Percentiles rank a stretch among this genome's conserved stretches.
These are phyloP conservation scores for Claviceps pazoutovae DNA, from an alignment of 2,329 filamentous ascomycete species.

Conservation along the genomic window DNA sequence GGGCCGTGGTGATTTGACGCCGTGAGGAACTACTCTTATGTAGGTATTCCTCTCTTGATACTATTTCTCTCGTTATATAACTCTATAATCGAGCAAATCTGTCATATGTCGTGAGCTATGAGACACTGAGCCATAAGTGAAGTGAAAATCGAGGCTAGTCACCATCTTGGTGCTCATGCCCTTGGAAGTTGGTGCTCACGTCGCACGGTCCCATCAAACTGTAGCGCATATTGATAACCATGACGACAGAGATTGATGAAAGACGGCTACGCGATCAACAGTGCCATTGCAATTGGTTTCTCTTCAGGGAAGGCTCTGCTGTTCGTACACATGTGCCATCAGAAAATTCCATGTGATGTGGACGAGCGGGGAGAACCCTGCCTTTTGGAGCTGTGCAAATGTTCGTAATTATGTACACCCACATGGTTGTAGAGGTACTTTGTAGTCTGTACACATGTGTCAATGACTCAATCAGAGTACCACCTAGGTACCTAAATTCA, in stretches of 20 bases:
- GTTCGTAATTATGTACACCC: no score
- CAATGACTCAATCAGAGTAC: no score
- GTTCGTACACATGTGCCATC: background rate
- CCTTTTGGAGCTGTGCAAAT: no score
- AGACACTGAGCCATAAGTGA: background rate
- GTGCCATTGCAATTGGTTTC: no score
- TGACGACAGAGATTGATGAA: no score
- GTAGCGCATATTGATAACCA: background rate
- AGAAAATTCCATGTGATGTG: background rate
- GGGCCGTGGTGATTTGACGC: background rate
- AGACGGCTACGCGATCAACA: no score
- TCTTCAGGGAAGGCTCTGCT: no score
- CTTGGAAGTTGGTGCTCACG: no score
- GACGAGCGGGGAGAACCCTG: background rate
- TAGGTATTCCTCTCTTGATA: no score
- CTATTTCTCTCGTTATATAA: background rate
- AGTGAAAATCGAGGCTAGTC: background rate
- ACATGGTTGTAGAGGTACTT: no score
- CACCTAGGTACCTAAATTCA: no score
- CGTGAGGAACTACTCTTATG: background rate
- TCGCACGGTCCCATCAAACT: background rate
- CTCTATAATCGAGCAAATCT: background rate
- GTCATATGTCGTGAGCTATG: background rate
- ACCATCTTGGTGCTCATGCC: background rate
- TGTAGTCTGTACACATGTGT: no score